Conservation (phyloP, 192 early-diverging fungal genomes). For the Jimgerdemannia lactiflua region DNA sequence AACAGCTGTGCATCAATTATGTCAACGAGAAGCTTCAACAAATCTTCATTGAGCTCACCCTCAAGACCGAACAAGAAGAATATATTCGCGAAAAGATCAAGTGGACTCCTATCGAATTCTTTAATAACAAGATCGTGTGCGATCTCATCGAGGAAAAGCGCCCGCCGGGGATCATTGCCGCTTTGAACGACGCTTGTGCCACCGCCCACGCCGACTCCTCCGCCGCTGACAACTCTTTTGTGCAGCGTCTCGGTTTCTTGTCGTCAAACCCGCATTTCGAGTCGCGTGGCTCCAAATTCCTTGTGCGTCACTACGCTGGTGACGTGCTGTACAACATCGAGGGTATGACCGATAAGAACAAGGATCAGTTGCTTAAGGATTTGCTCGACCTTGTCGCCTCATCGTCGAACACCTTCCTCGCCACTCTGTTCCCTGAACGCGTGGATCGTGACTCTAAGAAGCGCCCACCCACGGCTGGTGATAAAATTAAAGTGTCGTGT, state of each 20-base stretch:
- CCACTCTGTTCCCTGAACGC: slow-evolving; percentile 85
- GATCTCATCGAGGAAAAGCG: slow-evolving; percentile 97
- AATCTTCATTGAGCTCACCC: slow-evolving; percentile 98
- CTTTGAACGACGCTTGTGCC: slow-evolving; percentile 97
- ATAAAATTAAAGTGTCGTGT: slow-evolving; percentile 88
- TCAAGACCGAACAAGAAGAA: slow-evolving; percentile 99
- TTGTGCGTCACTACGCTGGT: slow-evolving; percentile 95
- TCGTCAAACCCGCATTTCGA: slow-evolving; percentile 74
- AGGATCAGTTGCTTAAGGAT: slow-evolving; percentile 94
- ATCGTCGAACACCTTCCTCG: slow-evolving; percentile 74
- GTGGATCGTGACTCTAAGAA: slow-evolving; percentile 88
- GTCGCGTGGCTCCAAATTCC: slow-evolving; percentile 67
- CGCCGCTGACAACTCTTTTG: slow-evolving; percentile 72
- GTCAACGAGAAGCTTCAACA: slow-evolving; percentile 98
- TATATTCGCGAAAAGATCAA: slow-evolving; percentile 94
- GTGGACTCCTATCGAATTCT: slow-evolving; percentile 99
- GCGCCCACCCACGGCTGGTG: slow-evolving; percentile 96
- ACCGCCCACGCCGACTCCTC: slow-evolving; percentile 92
- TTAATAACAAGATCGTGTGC: slow-evolving; percentile 99
- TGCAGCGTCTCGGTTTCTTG: slow-evolving; percentile 64
- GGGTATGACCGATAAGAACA: slow-evolving; percentile 98
- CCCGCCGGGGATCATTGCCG: slow-evolving; percentile 89
- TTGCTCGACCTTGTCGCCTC: slow-evolving; percentile 83
- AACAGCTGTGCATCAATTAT: slow-evolving; percentile 99
- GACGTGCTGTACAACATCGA: slow-evolving; percentile 88